Conservation (phyloP, 768 basidiomycete genomes). For the Trametes cubensis region DNA sequence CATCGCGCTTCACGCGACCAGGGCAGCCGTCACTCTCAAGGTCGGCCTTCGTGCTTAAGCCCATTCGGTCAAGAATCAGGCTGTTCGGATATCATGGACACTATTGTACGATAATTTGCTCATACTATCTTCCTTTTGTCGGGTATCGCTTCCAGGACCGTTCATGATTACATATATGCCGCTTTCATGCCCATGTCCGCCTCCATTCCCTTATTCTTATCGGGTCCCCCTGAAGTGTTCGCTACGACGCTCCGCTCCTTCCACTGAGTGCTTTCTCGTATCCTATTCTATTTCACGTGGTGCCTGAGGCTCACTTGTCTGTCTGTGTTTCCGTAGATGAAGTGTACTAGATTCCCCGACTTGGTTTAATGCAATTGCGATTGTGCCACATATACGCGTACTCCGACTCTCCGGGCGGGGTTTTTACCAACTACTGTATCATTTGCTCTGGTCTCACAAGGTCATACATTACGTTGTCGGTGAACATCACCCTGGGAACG, state of each 20-base stretch:
- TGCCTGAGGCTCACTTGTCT: constrained; percentile 4
- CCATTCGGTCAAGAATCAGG: not conserved
- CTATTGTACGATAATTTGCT: constrained; percentile 1
- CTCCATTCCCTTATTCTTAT: not conserved
- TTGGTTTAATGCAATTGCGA: constrained; percentile 2
- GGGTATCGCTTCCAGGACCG: not conserved
- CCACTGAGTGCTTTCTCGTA: not conserved
- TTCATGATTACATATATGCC: not conserved
- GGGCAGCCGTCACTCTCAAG: constrained; percentile 28
- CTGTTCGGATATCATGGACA: constrained; percentile 5
- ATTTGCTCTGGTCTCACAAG: no score
- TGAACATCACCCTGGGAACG: no score
- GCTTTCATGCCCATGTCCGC: not conserved
- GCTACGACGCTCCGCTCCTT: not conserved
- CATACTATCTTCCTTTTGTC: not conserved
- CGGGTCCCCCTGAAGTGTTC: constrained; percentile 1
- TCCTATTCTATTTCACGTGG: not conserved
- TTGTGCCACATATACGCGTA: not conserved
- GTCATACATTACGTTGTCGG: no score
- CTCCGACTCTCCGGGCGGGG: not conserved
- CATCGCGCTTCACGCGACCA: constrained; percentile 33
- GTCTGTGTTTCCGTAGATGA: constrained; percentile 7
- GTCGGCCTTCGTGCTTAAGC: constrained; percentile 28
- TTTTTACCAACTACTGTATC: no score
- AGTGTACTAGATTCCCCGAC: constrained; percentile 10